phyloP scores from a whole-genome alignment of 1,284 basidiomycete species.

The Entoloma clypeatum region DNA sequence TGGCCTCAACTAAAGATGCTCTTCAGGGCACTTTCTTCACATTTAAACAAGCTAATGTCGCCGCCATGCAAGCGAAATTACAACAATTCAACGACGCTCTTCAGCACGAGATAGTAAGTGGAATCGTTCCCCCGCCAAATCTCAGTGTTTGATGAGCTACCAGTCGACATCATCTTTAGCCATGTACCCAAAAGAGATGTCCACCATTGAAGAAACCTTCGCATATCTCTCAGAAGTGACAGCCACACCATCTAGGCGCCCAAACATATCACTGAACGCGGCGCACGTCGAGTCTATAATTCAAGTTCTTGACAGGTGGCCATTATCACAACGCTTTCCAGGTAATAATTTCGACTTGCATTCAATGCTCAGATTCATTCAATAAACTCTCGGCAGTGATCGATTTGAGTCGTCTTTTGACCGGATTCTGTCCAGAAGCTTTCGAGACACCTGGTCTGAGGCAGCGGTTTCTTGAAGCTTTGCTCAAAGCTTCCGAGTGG shows the following conservation, averaged over 20 bases:
- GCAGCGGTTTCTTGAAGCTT: constrained; percentile 51
- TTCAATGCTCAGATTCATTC: neutral
- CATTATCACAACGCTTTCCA: constrained; percentile 77
- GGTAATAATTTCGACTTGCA: constrained; percentile 40
- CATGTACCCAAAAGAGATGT: constrained; percentile 66
- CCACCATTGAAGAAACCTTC: constrained; percentile 63
- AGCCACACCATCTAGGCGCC: constrained; percentile 34
- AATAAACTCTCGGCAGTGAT: constrained; percentile 55
- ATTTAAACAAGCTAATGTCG: constrained; percentile 89
- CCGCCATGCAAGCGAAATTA: constrained; percentile 82
- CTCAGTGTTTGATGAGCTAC: constrained; percentile 6
- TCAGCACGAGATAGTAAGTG: constrained; percentile 60
- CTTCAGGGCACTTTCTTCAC: constrained; percentile 53
- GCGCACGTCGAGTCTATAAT: constrained; percentile 63
- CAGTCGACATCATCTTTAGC: constrained; percentile 68
- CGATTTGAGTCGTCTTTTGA: constrained; percentile 79
- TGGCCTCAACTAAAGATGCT: constrained; percentile 6
- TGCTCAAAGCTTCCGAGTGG: constrained; percentile 76
- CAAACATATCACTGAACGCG: constrained; percentile 34
- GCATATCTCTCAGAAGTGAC: constrained; percentile 55
- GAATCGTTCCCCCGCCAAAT: neutral
- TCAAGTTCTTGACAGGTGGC: constrained; percentile 77
- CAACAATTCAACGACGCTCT: constrained; percentile 76
- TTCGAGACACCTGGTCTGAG: constrained; percentile 45
- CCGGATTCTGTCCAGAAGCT: constrained; percentile 59